Evolutionary conservation across 352 stramenopile species (phyloP).

Genomic region (Globisporangium takayamanum): DNA sequence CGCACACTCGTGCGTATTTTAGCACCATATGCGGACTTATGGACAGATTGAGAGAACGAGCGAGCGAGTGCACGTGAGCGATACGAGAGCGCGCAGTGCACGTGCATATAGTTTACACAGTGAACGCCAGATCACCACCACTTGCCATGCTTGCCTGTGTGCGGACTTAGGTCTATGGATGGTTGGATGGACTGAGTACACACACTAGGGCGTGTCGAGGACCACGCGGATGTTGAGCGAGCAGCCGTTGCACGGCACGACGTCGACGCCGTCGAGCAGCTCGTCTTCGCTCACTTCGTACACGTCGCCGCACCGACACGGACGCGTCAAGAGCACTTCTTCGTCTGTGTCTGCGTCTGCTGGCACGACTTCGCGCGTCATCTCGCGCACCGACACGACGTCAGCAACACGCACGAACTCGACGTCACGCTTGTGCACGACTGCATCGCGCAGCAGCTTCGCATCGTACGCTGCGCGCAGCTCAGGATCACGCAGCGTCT

Average conservation of each 20-base stretch:
- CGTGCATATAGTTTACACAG: neutral
- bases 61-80: neutral
- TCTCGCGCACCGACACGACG: conserved; percentile 36
- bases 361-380: conserved; percentile 32
- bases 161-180: neutral
- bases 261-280: conserved; percentile 51
- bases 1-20: too few relatives aligned
- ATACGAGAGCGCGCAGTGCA: neutral
- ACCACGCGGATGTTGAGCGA: conserved; percentile 75
- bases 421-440: conserved; percentile 27
- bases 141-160: neutral
- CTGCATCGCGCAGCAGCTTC: conserved; percentile 28
- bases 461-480: conserved; percentile 48
- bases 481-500: conserved; percentile 43
- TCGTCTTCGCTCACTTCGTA: conserved; percentile 68
- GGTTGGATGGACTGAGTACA: neutral
- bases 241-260: conserved; percentile 75
- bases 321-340: conserved; percentile 49
- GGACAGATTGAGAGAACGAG: neutral
- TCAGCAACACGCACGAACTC: conserved; percentile 63
- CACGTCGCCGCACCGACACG: conserved; percentile 64
- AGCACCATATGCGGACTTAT: neutral
- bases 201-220: conserved; percentile 19
- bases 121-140: neutral
- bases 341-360: conserved; percentile 18